Evolutionary conservation across 1,139 yeast genomes (phyloP).

Genomic region (Geotrichum phurueaensis): DNA sequence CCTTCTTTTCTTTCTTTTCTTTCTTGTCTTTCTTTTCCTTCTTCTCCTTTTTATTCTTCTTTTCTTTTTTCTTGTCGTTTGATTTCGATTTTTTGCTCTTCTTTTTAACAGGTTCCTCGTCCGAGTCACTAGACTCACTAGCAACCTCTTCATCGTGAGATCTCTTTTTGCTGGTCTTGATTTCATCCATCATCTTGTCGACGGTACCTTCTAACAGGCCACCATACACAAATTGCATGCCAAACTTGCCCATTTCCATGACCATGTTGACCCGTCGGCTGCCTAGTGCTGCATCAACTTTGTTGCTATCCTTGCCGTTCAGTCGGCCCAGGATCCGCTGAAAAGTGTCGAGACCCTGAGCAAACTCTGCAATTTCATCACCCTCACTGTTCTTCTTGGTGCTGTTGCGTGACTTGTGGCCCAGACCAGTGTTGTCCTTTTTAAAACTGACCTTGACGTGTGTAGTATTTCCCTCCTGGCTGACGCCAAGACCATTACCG

Average conservation of each 20-base stretch:
- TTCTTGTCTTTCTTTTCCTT: conserved; percentile 61
- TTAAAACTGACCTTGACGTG: conserved; percentile 79
- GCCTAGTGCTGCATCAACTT: conserved; percentile 29
- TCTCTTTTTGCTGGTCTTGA: conserved; percentile 29
- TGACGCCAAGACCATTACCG: conserved; percentile 78
- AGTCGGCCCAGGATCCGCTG: conserved; percentile 84
- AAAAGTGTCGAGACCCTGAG: conserved; percentile 87
- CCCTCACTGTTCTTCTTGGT: conserved; percentile 43
- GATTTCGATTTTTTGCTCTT: conserved; percentile 27
- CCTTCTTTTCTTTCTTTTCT: conserved; percentile 32
- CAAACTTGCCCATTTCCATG: conserved; percentile 74
- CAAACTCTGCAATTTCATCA: conserved; percentile 59
- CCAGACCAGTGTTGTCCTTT: conserved; percentile 79
- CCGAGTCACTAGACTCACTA: conserved; percentile 28
- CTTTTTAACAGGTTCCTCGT: conserved; percentile 28
- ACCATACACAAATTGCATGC: conserved; percentile 79
- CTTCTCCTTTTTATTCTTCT: conserved; percentile 20
- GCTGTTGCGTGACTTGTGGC: conserved; percentile 50
- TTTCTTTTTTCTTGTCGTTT: conserved; percentile 28
- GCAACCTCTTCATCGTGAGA: conserved; percentile 31
- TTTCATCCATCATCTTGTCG: conserved; percentile 45
- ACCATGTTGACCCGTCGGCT: conserved; percentile 43
- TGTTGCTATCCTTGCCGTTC: conserved; percentile 39
- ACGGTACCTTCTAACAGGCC: conserved; percentile 79
- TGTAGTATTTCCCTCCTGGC: conserved; percentile 54